Percentiles rank a stretch among this genome's conserved stretches.
These are phyloP conservation scores for Eimeria sp. DNA, from an alignment of 169 alveolate species.

Conservation along the genomic window DNA sequence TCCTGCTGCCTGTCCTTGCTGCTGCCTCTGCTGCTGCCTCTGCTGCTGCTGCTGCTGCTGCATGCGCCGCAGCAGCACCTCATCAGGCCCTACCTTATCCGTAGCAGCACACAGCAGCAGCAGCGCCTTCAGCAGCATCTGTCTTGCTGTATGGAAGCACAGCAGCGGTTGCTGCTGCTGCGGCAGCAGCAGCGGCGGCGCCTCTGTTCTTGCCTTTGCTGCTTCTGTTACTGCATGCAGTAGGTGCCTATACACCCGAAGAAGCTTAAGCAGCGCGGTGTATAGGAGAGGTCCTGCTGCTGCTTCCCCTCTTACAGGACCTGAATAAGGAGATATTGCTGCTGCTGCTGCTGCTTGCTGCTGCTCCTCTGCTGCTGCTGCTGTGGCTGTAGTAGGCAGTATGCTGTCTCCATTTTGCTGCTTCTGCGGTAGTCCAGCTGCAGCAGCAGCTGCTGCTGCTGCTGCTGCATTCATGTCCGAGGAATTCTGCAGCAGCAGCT, in stretches of 20 bases:
- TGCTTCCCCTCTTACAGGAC: background rate
- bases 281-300: background rate
- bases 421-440: constrained; percentile 63
- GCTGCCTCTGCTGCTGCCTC: constrained; percentile 14
- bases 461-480: background rate
- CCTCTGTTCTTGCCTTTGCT: constrained; percentile 1
- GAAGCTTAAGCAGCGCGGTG: constrained; percentile 44
- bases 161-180: constrained; percentile 60
- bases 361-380: constrained; percentile 49
- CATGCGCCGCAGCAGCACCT: constrained; percentile 53
- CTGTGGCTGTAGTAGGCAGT: background rate
- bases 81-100: constrained; percentile 39
- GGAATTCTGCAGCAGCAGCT: constrained; percentile 39
- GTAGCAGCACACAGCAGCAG: constrained; percentile 58
- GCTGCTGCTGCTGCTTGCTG: constrained; percentile 36
- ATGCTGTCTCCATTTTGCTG: constrained; percentile 1
- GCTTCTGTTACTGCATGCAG: constrained; percentile 43
- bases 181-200: constrained; percentile 58
- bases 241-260: constrained; percentile 71
- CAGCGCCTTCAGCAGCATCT: constrained; percentile 68
- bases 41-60: constrained; percentile 62
- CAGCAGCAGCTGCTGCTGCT: constrained; percentile 54
- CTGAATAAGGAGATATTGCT: background rate
- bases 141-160: constrained; percentile 25
- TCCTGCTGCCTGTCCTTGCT: background rate